Evolutionary conservation across 306 rosid genomes (phyloP), one percentile per base, ranked within the genome.

Genomic region (Rubus parviflorus): DNA sequence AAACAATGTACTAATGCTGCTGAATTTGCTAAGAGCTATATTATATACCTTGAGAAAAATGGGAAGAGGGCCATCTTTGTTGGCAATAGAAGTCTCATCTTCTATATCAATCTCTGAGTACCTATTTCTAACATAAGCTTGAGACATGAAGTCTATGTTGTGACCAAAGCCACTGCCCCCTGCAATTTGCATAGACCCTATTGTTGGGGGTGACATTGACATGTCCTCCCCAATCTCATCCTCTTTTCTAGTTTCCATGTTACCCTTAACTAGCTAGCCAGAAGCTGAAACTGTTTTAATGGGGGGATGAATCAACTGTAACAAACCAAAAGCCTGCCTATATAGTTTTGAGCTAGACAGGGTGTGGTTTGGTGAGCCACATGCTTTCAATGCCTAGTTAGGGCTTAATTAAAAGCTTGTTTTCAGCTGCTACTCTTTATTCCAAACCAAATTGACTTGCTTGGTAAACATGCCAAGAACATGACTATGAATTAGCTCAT

Each of bases 201-300:
- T 63, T 57, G 85, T 75, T 53, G 90, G 86, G 19, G 90, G 83
- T 80, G 95, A 78, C 80, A 82, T 73, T 75, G 92, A 76, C 68
- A 85, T 84, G 81, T 83, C 89, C 63, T 87, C 66, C 2, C 66
- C 85, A 85, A 85, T 84, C 80, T 92, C 98, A 38, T 88, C 86
- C 51, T 92, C 91, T 81, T 81, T 81, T 16, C 84, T 82, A 52
- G 76, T 88, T 77, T 92, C 98, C 97, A 94, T 94, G 61, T 48
- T 83, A 42, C 46, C 10, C 25, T 63, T 15, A 15, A 37, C 41
- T 1, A 37, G 20, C 68, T 63, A 70, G 63, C 17, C 64, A 37
- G 41, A 52, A 76, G 75, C 60, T 74, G 40, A 47, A 83, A 65
- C 52, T 58, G 51, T 82, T 54, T 79, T 43, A 70, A 52, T 73